phyloP scores from a whole-genome alignment of 495 filamentous ascomycete species.

The Penicillium pulvis region DNA sequence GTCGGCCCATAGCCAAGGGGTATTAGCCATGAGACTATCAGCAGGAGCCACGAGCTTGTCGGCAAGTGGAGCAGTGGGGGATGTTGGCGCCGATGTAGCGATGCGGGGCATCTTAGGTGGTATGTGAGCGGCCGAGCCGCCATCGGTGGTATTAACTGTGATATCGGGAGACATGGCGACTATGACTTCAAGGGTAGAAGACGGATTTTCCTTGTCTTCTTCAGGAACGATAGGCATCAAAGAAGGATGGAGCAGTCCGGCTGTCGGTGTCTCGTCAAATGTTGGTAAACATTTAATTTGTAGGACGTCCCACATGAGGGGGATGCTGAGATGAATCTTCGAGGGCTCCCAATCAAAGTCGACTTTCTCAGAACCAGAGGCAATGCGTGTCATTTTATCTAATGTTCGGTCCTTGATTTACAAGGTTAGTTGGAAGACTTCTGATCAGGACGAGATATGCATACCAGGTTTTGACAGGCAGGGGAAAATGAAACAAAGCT shows the following conservation, averaged over 20 bases:
- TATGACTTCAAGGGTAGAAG: slow-evolving; percentile 45
- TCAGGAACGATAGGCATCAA: slow-evolving; percentile 27
- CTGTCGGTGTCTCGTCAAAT: slow-evolving; percentile 28
- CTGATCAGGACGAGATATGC: slow-evolving; percentile 4
- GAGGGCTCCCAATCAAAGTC: slow-evolving; percentile 49
- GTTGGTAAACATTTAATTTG: slow-evolving; percentile 40
- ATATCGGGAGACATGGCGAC: slow-evolving; percentile 48
- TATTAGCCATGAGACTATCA: slow-evolving; percentile 49
- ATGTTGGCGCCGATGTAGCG: slow-evolving; percentile 22
- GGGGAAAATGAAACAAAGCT: slow-evolving; percentile 43
- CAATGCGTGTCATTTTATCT: slow-evolving; percentile 45
- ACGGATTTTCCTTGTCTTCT: slow-evolving; percentile 29
- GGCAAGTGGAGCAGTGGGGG: slow-evolving; percentile 24
- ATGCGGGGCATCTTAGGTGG: slow-evolving; percentile 29
- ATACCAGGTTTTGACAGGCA: slow-evolving; percentile 41
- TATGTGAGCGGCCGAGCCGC: slow-evolving; percentile 44
- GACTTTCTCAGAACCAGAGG: slow-evolving; percentile 43
- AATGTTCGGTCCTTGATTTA: slow-evolving; percentile 40
- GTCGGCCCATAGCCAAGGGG: slow-evolving; percentile 51
- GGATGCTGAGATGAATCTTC: slow-evolving; percentile 50
- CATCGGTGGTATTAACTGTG: slow-evolving; percentile 46
- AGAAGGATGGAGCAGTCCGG: slow-evolving; percentile 36
- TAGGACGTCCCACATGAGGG: slow-evolving; percentile 53
- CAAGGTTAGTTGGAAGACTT: not conserved
- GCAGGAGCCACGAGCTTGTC: slow-evolving; percentile 42